Conservation (phyloP, 495 filamentous ascomycete species). For the Aspergillus wentii region DNA sequence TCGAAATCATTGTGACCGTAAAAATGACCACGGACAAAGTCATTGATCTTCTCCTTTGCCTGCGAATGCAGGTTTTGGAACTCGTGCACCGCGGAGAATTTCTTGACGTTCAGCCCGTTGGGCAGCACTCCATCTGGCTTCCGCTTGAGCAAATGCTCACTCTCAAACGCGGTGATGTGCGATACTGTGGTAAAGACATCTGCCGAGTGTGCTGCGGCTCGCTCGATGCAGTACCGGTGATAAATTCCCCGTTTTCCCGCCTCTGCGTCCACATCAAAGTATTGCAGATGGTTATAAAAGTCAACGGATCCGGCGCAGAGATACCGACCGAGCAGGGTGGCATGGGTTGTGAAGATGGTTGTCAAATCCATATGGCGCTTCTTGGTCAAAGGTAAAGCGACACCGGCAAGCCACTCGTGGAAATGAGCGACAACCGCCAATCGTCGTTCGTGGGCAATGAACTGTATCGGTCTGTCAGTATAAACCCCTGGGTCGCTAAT, state of each 20-base stretch:
- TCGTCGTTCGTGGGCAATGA: slow-evolving; percentile 83
- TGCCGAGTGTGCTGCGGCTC: slow-evolving; percentile 81
- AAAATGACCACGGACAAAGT: slow-evolving; percentile 97
- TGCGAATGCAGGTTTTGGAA: slow-evolving; percentile 98
- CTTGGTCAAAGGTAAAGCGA: slow-evolving; percentile 88
- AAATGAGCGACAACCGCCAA: slow-evolving; percentile 95
- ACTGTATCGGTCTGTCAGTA: slow-evolving; percentile 47
- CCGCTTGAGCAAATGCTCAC: slow-evolving; percentile 93
- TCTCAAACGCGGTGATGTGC: slow-evolving; percentile 97
- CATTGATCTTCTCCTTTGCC: slow-evolving; percentile 94
- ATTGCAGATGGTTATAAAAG: slow-evolving; percentile 98
- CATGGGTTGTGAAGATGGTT: slow-evolving; percentile 98
- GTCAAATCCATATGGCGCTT: slow-evolving; percentile 94
- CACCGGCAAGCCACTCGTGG: slow-evolving; percentile 97
- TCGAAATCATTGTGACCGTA: slow-evolving; percentile 98
- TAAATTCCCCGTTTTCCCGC: slow-evolving; percentile 98
- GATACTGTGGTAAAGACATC: slow-evolving; percentile 99
- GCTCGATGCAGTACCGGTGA: slow-evolving; percentile 97
- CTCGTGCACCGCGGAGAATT: slow-evolving; percentile 97
- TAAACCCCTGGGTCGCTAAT: slow-evolving; percentile 1
- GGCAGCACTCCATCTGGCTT: slow-evolving; percentile 96
- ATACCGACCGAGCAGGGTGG: slow-evolving; percentile 89
- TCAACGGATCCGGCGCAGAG: slow-evolving; percentile 96
- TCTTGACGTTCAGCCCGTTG: slow-evolving; percentile 97
- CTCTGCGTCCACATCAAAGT: slow-evolving; percentile 94